Conservation (phyloP, 805 yeast genomes). For the Metschnikowia vanudenii region DNA sequence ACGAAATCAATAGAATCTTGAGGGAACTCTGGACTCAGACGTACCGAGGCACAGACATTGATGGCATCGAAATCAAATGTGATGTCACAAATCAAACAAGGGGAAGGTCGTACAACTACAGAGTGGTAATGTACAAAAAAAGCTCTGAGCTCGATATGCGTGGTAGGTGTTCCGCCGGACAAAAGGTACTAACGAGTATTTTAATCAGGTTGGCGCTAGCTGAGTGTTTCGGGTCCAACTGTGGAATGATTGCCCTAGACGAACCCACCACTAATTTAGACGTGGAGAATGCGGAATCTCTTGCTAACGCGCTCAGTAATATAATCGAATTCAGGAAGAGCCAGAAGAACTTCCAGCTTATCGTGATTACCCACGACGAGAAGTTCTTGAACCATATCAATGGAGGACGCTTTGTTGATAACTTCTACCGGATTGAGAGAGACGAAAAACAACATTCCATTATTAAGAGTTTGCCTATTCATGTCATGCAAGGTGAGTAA, state of each 20-base stretch:
- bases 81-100: slow-evolving; percentile 58
- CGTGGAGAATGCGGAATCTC: slow-evolving; percentile 79
- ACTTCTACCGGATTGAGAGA: slow-evolving; percentile 77
- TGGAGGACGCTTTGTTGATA: slow-evolving; percentile 82
- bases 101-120: slow-evolving; percentile 76
- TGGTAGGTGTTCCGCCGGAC: slow-evolving; percentile 98
- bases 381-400: slow-evolving; percentile 81
- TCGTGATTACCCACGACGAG: slow-evolving; percentile 96
- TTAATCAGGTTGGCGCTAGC: slow-evolving; percentile 89
- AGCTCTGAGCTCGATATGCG: slow-evolving; percentile 95
- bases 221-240: slow-evolving; percentile 90
- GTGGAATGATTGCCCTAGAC: slow-evolving; percentile 94
- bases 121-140: slow-evolving; percentile 93
- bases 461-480: slow-evolving; percentile 52
- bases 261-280: slow-evolving; percentile 98
- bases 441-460: slow-evolving; percentile 79
- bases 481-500: slow-evolving; percentile 35
- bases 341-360: slow-evolving; percentile 88
- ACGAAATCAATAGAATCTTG: slow-evolving; percentile 80
- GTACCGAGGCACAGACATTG: slow-evolving; percentile 93
- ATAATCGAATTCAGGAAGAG: slow-evolving; percentile 72
- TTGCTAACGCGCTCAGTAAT: slow-evolving; percentile 74
- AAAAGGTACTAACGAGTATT: slow-evolving; percentile 88
- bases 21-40: slow-evolving; percentile 94
- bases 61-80: slow-evolving; percentile 79